Conservation (phyloP, 1,139 yeast genomes). For the Pichia sp. region DNA sequence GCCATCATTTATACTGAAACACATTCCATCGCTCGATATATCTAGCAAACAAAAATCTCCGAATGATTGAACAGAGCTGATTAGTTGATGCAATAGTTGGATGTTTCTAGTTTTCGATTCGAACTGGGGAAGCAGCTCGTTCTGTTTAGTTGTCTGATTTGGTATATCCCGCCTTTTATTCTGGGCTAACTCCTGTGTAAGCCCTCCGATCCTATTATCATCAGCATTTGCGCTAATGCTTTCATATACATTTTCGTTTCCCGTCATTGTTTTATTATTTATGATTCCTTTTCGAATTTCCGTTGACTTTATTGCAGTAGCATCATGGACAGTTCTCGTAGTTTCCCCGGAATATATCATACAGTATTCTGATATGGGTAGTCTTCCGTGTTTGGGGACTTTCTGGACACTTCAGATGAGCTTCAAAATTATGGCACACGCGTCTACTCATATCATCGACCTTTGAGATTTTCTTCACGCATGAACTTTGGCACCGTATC, state of each 20-base stretch:
- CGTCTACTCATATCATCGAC: too few species aligned
- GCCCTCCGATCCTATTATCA: background rate
- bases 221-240: background rate
- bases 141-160: background rate
- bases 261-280: too few species aligned
- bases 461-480: too few species aligned
- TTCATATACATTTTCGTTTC: background rate
- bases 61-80: conserved; percentile 27
- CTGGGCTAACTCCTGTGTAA: background rate
- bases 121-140: conserved; percentile 16
- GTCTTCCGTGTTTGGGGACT: too few species aligned
- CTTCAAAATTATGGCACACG: too few species aligned
- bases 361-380: too few species aligned
- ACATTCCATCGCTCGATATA: conserved; percentile 27
- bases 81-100: conserved; percentile 23
- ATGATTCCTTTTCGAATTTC: too few species aligned
- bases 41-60: conserved; percentile 28
- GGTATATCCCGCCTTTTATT: background rate
- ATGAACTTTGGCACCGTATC: too few species aligned
- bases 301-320: too few species aligned
- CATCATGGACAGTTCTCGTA: too few species aligned
- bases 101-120: conserved; percentile 27
- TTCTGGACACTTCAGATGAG: too few species aligned
- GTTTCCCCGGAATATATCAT: too few species aligned
- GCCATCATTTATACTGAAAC: conserved; percentile 29